Evolutionary conservation across 179 eudicot species (phyloP).

Genomic region (Beta macrorhiza): DNA sequence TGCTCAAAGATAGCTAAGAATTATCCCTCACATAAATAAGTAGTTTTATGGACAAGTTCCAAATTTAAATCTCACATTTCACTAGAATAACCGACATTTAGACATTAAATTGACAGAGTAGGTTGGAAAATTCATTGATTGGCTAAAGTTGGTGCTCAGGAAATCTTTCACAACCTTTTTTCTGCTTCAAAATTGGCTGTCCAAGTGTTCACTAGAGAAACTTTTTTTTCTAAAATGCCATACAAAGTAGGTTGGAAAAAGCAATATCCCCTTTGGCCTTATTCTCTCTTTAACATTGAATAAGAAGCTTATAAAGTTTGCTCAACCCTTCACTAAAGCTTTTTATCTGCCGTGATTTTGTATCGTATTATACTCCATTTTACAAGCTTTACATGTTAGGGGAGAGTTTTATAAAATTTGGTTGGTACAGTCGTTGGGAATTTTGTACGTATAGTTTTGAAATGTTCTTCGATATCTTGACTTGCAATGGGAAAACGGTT

Average conservation of each 20-base stretch:
- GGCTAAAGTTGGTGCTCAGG: conserved; percentile 14
- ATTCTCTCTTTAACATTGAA: not conserved
- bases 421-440: conserved; percentile 28
- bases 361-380: not conserved
- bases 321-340: conserved; percentile 21
- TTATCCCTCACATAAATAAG: too few species aligned
- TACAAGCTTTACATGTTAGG: not conserved
- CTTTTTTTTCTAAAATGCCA: conserved; percentile 5
- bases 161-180: not conserved
- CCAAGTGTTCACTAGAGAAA: not conserved
- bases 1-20: too few species aligned
- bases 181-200: conserved; percentile 15
- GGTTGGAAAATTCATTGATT: conserved; percentile 16
- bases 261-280: not conserved
- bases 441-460: not conserved
- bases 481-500: not conserved
- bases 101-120: not conserved
- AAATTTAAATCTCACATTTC: not conserved
- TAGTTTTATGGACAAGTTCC: too few species aligned
- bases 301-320: conserved; percentile 5
- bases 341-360: conserved; percentile 28
- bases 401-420: not conserved
- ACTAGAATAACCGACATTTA: not conserved
- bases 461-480: conserved; percentile 6
- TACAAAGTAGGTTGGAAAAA: conserved; percentile 26